Evolutionary conservation across 2,329 filamentous ascomycete genomes (phyloP), one percentile per base, ranked within the genome.

Genomic region (Penicillium sp.): DNA sequence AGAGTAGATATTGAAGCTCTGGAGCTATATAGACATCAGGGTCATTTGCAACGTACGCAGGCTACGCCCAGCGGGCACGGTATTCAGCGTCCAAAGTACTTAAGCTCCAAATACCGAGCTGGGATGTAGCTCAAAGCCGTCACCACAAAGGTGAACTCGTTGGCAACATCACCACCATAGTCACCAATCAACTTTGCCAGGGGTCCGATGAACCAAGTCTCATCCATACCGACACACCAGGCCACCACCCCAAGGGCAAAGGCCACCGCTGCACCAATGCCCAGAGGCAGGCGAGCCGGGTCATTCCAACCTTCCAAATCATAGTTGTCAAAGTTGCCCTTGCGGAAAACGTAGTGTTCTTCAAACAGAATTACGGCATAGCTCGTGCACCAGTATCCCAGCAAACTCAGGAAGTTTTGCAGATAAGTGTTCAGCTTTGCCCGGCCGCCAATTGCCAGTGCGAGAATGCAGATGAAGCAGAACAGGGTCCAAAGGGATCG

Each of bases 211-310:
- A 81, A 85, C 80, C 82, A 86, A 0, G 82, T 85, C 73, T 86
- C 81, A 49, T 78, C 79, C 84, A 88, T 87, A 1, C 84, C 85
- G 67, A 87, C 75, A 22, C 84, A 75, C 75, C 83, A 85, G 20
- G 78, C 81, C 7, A 74, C 77, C 7, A 80, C 71, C 1, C 81
- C 81, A 1, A 77, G 69, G 0, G 76, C 67, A 62, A 84, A 84
- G 0, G 82, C 79, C 4, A 73, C 58, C 0, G 76, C 65, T 2
- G 77, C 82, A 2, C 72, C 82, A 39, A 78, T 67, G 6, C 81
- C 82, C 14, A 79, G 42, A 0, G 82, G 82, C 63, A 84, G 67
- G 25, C 71, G 70, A 4, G 62, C 60, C 0, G 80, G 79, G 43
- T 75, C 75, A 59, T 83, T 79, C 80, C 81, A 84, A 6, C 69